These are phyloP conservation scores for Pyrenochaeta sp. DNA, from an alignment of 2,329 filamentous ascomycete species.

Conservation along the genomic window DNA sequence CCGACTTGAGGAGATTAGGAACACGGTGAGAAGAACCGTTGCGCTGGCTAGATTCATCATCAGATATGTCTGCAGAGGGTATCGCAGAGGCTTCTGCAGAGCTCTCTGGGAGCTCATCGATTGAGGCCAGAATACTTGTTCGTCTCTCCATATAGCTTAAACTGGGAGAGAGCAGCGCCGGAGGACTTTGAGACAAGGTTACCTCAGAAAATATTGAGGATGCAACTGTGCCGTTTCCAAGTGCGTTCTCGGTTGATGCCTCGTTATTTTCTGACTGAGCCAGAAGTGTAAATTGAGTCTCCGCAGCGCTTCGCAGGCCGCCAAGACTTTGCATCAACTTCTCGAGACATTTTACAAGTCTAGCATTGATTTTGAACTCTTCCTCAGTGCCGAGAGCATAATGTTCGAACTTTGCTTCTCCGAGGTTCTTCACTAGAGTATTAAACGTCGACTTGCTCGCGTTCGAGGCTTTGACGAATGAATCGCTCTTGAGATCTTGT, in stretches of 20 bases:
- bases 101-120: slow-evolving; percentile 51
- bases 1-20: slow-evolving; percentile 37
- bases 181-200: slow-evolving; percentile 30
- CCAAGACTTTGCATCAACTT: slow-evolving; percentile 87
- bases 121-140: slow-evolving; percentile 50
- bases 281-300: slow-evolving; percentile 85
- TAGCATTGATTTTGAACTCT: slow-evolving; percentile 79
- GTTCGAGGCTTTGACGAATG: slow-evolving; percentile 68
- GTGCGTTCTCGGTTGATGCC: slow-evolving; percentile 18
- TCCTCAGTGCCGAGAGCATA: slow-evolving; percentile 81
- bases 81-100: slow-evolving; percentile 37
- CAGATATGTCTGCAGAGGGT: slow-evolving; percentile 36
- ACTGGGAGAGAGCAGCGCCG: slow-evolving; percentile 34
- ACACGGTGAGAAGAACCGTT: slow-evolving; percentile 24
- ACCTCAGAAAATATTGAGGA: slow-evolving; percentile 36
- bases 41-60: slow-evolving; percentile 32
- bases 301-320: slow-evolving; percentile 85
- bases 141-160: slow-evolving; percentile 41
- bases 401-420: slow-evolving; percentile 89
- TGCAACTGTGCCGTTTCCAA: slow-evolving; percentile 26
- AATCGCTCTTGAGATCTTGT: slow-evolving; percentile 72
- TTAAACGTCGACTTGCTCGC: slow-evolving; percentile 73
- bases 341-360: slow-evolving; percentile 83
- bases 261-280: slow-evolving; percentile 61
- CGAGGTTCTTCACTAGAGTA: slow-evolving; percentile 76